Conservation (phyloP, 2,329 filamentous ascomycete species). For the Rutstroemia sp. region DNA sequence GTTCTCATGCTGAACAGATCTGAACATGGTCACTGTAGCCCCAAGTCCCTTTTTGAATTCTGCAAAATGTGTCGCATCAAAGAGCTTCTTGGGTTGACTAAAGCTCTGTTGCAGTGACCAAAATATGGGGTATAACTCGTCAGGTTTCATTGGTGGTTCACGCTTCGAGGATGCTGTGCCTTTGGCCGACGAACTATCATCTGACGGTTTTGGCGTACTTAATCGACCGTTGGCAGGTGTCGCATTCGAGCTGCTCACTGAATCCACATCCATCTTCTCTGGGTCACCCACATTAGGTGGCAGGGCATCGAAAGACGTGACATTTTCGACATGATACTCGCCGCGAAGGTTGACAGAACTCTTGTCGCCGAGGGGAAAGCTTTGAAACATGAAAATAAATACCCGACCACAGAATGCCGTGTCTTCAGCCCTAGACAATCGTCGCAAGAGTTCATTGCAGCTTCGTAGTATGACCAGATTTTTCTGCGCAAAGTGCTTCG, state of each 20-base stretch:
- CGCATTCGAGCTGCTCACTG: slow-evolving; percentile 31
- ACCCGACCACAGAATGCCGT: slow-evolving; percentile 96
- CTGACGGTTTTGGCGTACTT: slow-evolving; percentile 21
- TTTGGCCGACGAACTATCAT: slow-evolving; percentile 33
- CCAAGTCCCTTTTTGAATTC: slow-evolving; percentile 57
- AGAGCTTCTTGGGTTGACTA: slow-evolving; percentile 79
- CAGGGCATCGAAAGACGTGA: slow-evolving; percentile 71
- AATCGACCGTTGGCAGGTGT: slow-evolving; percentile 7
- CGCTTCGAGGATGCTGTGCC: slow-evolving; percentile 29
- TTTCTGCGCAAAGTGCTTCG: slow-evolving; percentile 74
- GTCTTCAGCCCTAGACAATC: slow-evolving; percentile 91
- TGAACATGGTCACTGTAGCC: slow-evolving; percentile 67
- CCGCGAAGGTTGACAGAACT: slow-evolving; percentile 95
- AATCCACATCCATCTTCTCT: slow-evolving; percentile 62
- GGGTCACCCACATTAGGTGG: slow-evolving; percentile 30
- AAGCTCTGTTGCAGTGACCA: slow-evolving; percentile 92
- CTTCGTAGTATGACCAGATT: slow-evolving; percentile 83
- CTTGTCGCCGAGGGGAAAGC: slow-evolving; percentile 91
- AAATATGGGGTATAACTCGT: slow-evolving; percentile 80
- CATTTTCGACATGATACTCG: slow-evolving; percentile 93
- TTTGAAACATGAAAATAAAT: slow-evolving; percentile 98
- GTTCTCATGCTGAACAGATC: slow-evolving; percentile 47
- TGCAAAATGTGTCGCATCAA: slow-evolving; percentile 60
- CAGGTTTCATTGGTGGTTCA: slow-evolving; percentile 52
- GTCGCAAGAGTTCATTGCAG: slow-evolving; percentile 90